A percentile compares a stretch with the other conserved stretches of the same genome.
These are phyloP conservation scores for Hemileccinum impolitum DNA, from an alignment of 768 basidiomycete species.

Conservation along the genomic window DNA sequence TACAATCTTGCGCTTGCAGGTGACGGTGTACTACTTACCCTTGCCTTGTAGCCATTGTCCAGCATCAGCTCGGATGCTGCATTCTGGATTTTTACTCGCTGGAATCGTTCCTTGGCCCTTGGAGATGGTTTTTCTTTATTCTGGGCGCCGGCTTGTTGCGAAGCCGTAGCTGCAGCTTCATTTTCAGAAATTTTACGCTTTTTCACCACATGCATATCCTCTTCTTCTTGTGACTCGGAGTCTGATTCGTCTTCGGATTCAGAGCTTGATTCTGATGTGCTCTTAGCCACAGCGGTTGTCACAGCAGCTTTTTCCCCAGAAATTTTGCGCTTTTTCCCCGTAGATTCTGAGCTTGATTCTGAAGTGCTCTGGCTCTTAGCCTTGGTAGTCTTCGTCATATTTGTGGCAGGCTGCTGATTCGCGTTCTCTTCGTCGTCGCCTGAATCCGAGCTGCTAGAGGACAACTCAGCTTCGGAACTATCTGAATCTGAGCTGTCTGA, in stretches of 20 bases:
- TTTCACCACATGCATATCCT: slow-evolving; percentile 43
- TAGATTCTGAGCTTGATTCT: slow-evolving; percentile 30
- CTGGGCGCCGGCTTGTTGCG: slow-evolving; percentile 1
- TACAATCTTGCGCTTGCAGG: neutral
- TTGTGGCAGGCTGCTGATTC: neutral
- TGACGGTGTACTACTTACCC: slow-evolving; percentile 45
- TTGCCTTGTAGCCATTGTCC: slow-evolving; percentile 79
- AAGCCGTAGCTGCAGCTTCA: slow-evolving; percentile 45
- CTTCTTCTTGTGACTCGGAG: neutral
- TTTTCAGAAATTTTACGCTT: slow-evolving; percentile 55
- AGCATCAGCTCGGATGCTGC: slow-evolving; percentile 38
- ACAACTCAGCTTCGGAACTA: slow-evolving; percentile 16
- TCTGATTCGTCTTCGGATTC: slow-evolving; percentile 21
- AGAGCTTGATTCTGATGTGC: slow-evolving; percentile 18
- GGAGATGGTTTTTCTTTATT: slow-evolving; percentile 27
- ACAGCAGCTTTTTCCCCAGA: slow-evolving; percentile 49
- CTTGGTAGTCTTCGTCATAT: neutral
- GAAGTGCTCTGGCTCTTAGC: slow-evolving; percentile 3
- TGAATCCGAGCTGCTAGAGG: slow-evolving; percentile 15
- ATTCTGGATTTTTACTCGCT: slow-evolving; percentile 67
- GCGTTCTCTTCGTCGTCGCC: slow-evolving; percentile 8
- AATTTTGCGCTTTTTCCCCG: slow-evolving; percentile 61
- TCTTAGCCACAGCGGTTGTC: slow-evolving; percentile 34
- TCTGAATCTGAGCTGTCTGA: slow-evolving; percentile 18
- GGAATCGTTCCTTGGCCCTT: slow-evolving; percentile 66